Base-by-base conservation (phyloP, 306 rosid genomes). In the Glycine soja region DNA sequence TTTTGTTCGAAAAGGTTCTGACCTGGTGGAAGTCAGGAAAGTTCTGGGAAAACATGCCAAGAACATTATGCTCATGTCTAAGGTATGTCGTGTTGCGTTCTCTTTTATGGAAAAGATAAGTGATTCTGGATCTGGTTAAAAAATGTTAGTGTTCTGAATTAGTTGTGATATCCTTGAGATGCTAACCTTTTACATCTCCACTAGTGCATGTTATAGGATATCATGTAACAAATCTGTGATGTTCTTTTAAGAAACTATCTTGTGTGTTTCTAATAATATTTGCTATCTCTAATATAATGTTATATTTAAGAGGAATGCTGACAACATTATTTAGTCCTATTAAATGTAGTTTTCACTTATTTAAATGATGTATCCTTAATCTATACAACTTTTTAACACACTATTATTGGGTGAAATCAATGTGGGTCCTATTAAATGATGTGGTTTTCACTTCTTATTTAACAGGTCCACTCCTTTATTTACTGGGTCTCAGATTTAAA, bases 1-100 rank as follows among this genome's bases (percentile, higher is more conserved):
- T 78, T 95, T 92, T 64, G 98, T 95, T 40, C 92, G 98, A 7
- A 95, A 95, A 82, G 98, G 97, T 81, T 92, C 97, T 46, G 98
- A 95, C 85, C 92, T 95, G 48, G 88, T 90, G 81, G 91, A 87
- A 90, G 98, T 95, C 14, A 88, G 98, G 70, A 91, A 87, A 78
- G 56, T 95, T 84, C 92, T 95, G 67, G 98, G 98, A 79, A 75
- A 85, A 46, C 94, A 95, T 86, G 88, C 97, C 16, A 92, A 90
- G 92, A 92, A 47, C 83, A 95, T 95, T 80, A 91, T 95, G 78
- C 97, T 95, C 73, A 95, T 95, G 98, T 95, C 98, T 14, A 95
- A 95, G 97, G 98, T 95, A 86, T 66, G 80, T 43, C 88, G 76
- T 72, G 62, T 62, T 80, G 57, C 18, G 54, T 14, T 72, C 50